Evolutionary conservation across 2,329 filamentous ascomycete genomes (phyloP), one percentile per base, ranked within the genome.

Genomic region (Orbilia blumenaviensis): DNA sequence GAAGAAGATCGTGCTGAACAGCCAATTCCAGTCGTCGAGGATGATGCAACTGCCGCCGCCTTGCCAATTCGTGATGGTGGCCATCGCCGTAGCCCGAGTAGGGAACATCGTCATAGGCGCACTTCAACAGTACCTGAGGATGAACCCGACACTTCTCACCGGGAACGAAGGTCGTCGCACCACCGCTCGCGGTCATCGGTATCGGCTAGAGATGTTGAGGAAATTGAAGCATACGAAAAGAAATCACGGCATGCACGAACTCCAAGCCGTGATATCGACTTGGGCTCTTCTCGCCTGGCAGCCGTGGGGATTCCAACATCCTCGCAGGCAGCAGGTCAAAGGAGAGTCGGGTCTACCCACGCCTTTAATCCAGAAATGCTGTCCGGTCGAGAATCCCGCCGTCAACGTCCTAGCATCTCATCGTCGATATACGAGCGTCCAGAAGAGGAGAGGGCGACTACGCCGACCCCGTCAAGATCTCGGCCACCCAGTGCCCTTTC

Each of bases 61-160:
- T 76, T 50, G 64, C 50, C 72, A 76, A 76, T 64, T 64, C 72
- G 72, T 44, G 72, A 67, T 48, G 50, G 38, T 46, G 69, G 72
- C 32, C 72, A 76, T 34, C 72, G 42, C 48, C 72, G 41, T 42
- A 76, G 72, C 41, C 61, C 64, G 25, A 76, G 72, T 44, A 69
- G 64, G 72, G 72, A 76, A 64, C 72, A 76, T 76, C 72, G 64
- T 68, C 58, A 67, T 58, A 69, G 66, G 72, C 72, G 52, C 72
- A 62, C 72, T 76, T 76, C 72, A 76, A 76, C 72, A 76, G 72
- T 76, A 76, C 58, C 62, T 69, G 58, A 68, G 32, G 66, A 69
- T 50, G 64, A 76, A 76, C 72, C 64, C 63, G 72, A 76, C 50
- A 64, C 58, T 66, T 64, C 72, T 25, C 64, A 66, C 41, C 64